Evolutionary conservation across 257 asterid genomes (phyloP).

Genomic region (Cinchona pubescens): DNA sequence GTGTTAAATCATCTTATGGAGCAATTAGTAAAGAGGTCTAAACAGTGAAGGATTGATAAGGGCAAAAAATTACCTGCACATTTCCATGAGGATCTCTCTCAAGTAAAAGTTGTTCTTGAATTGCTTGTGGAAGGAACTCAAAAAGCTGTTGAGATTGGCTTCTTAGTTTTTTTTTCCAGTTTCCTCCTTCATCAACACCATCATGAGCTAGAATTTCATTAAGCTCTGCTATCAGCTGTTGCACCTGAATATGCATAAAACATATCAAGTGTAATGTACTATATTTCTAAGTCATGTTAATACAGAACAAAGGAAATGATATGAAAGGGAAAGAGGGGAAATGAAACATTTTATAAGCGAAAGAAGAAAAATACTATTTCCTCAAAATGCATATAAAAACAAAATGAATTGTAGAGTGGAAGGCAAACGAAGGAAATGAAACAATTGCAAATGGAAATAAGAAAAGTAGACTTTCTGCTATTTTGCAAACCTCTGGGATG

Average conservation of each 20-base stretch:
- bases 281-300: neutral
- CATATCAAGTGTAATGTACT: neutral
- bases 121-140: slow-evolving; percentile 78
- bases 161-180: slow-evolving; percentile 81
- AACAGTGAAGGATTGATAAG: slow-evolving; percentile 3
- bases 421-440: neutral
- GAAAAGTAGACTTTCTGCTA: neutral
- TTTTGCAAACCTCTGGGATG: slow-evolving; percentile 78
- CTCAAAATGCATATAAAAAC: neutral
- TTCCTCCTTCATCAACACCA: slow-evolving; percentile 77
- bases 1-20: neutral
- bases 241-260: slow-evolving; percentile 56
- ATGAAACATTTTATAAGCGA: neutral
- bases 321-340: neutral
- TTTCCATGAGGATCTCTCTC: slow-evolving; percentile 99
- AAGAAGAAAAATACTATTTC: neutral
- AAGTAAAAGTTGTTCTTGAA: slow-evolving; percentile 91
- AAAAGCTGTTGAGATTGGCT: slow-evolving; percentile 74
- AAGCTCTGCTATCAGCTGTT: slow-evolving; percentile 85
- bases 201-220: slow-evolving; percentile 97
- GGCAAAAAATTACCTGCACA: slow-evolving; percentile 60
- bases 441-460: neutral
- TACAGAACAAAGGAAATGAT: neutral
- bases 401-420: too few species aligned
- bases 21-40: neutral